Conservation (phyloP, 2,329 filamentous ascomycete species). For the Helotiales sp. region DNA sequence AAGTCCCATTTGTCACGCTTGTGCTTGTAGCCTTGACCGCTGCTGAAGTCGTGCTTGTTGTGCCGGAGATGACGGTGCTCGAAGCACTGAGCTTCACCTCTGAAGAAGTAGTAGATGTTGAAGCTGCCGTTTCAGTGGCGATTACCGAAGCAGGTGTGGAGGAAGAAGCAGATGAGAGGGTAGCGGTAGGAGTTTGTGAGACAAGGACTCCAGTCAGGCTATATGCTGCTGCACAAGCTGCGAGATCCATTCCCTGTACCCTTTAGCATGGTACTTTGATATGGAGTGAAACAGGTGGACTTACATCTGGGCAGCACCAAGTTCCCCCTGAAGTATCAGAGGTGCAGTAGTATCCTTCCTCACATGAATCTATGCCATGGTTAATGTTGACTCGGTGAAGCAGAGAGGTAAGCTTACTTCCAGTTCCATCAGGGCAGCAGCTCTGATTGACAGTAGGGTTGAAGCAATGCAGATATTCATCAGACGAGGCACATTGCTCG, state of each 20-base stretch:
- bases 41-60: background rate
- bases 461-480: constrained; percentile 57
- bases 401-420: constrained; percentile 37
- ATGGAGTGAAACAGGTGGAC: background rate
- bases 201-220: constrained; percentile 48
- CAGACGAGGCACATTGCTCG: constrained; percentile 49
- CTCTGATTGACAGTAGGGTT: constrained; percentile 50
- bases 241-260: constrained; percentile 45
- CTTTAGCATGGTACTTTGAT: background rate
- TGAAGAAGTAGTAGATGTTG: background rate
- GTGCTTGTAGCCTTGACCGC: background rate
- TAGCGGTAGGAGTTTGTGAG: constrained; percentile 7
- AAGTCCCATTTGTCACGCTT: background rate
- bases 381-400: background rate
- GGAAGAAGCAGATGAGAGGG: background rate
- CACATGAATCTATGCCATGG: constrained; percentile 48
- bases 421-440: constrained; percentile 57
- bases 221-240: constrained; percentile 53
- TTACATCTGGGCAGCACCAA: constrained; percentile 59
- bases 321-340: constrained; percentile 50
- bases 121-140: background rate
- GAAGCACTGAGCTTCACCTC: background rate
- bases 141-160: background rate
- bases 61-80: background rate
- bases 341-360: constrained; percentile 63